Base-by-base conservation (phyloP, 2,329 filamentous ascomycete species). In the Clarireedia sp. region DNA sequence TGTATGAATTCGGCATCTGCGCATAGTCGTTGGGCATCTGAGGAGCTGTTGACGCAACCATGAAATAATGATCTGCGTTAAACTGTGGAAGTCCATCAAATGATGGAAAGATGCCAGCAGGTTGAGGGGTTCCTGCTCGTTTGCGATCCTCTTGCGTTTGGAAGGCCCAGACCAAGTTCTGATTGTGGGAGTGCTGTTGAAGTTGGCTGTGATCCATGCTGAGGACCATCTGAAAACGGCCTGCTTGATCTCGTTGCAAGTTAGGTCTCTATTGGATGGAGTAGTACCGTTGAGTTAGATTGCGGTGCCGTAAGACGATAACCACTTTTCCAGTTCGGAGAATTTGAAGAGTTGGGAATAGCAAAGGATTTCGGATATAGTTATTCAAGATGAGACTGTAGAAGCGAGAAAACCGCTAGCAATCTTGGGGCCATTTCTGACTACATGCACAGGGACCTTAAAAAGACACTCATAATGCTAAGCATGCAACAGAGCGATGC, bases 401-500 rank as follows among this genome's bases (percentile, higher is more conserved):
- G 29, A 33, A 47, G 23, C 24, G 19, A 16, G 43, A 50, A 41
- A 24, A 43, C 46, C 52, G 49, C 45, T 55, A 33, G 46, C 17
- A 50, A 5, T 38, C 38, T 33, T 45, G 23, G 41, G 8, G 38
- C 26, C 29, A 51, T 56, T 56, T 59, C 55, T 60, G 51, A 52
- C 43, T 46, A 45, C 53, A 41, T 55, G 51, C 40, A 47, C 43
- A 43, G 36, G 14, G 33, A 19, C 49, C 62, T 59, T 57, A 59
- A 56, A 49, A 54, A 61, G 56, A 60, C 60, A 61, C 58, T 55
- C 57, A 62, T 57, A 61, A 59, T 62, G 51, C 36, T 51, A 58
- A 40, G 29, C 60, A 62, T 66, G 66, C 64, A 65, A 58, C 59
- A 58, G 56, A 47, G 66, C 64, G 61, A 44, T 68, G 66, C 61